A percentile compares a stretch with the other conserved stretches of the same genome.
Conservation (phyloP, 202 grass and related monocot species). For the Elaeis oleifera region DNA sequence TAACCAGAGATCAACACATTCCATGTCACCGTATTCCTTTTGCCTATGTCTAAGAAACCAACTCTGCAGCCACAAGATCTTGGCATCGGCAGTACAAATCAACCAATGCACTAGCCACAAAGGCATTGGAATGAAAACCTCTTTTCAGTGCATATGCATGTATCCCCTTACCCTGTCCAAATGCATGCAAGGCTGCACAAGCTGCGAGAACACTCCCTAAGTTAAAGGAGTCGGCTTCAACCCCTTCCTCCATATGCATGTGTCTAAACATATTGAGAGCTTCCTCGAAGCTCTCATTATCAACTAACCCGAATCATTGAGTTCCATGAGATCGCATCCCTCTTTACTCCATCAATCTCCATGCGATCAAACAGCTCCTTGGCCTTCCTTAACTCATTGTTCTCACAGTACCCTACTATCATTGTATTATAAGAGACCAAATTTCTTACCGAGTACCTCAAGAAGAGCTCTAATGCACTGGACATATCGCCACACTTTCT, state of each 20-base stretch:
- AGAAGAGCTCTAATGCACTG: constrained; percentile 13
- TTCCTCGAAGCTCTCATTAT: constrained; percentile 23
- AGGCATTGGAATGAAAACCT: constrained; percentile 21
- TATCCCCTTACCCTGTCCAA: constrained; percentile 19
- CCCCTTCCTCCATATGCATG: constrained; percentile 18
- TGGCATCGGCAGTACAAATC: constrained; percentile 20
- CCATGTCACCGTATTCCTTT: constrained; percentile 22
- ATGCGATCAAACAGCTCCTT: constrained; percentile 26
- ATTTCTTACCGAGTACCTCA: constrained; percentile 17
- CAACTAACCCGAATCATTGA: constrained; percentile 27
- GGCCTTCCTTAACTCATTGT: constrained; percentile 21
- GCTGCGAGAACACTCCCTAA: constrained; percentile 6
- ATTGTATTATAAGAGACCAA: constrained; percentile 22
- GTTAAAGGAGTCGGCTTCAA: constrained; percentile 19
- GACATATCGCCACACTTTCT: constrained; percentile 19
- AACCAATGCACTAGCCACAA: constrained; percentile 19
- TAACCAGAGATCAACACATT: constrained; percentile 23
- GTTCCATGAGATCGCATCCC: constrained; percentile 29
- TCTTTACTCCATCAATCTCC: constrained; percentile 22
- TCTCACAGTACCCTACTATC: constrained; percentile 21
- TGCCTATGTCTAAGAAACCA: constrained; percentile 2
- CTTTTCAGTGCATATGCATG: constrained; percentile 25
- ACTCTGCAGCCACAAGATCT: constrained; percentile 16
- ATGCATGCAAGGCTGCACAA: constrained; percentile 5
- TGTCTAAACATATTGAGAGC: constrained; percentile 23